Evolutionary conservation across 352 stramenopile genomes (phyloP).

Genomic region (Phytophthora hybrid): DNA sequence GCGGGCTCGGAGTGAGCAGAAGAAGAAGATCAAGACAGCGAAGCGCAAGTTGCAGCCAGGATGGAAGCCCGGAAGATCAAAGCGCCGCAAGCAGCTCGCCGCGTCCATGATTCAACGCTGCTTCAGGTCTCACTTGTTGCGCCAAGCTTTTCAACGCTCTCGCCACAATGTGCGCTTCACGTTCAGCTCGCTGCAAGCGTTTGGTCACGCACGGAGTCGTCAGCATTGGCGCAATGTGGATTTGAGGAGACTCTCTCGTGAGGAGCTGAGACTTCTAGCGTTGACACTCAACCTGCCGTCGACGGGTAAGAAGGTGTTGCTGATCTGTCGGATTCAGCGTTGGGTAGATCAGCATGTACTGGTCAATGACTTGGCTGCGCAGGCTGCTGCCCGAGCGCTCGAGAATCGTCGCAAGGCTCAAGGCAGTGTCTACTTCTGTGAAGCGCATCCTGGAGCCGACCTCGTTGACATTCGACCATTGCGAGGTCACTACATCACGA

Average conservation of each 20-base stretch:
- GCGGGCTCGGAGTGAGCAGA: slow-evolving; percentile 29
- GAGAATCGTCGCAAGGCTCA: slow-evolving; percentile 70
- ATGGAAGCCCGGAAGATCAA: slow-evolving; percentile 50
- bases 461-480: slow-evolving; percentile 71
- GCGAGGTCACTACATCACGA: slow-evolving; percentile 70
- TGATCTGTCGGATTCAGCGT: slow-evolving; percentile 77
- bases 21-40: slow-evolving; percentile 46
- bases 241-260: slow-evolving; percentile 61
- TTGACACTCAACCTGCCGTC: slow-evolving; percentile 75
- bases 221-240: slow-evolving; percentile 66
- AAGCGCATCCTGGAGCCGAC: slow-evolving; percentile 45
- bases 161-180: slow-evolving; percentile 53
- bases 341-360: slow-evolving; percentile 79
- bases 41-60: slow-evolving; percentile 65
- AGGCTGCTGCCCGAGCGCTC: slow-evolving; percentile 61
- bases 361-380: slow-evolving; percentile 61
- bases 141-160: slow-evolving; percentile 60
- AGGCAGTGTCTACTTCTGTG: slow-evolving; percentile 75
- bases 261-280: slow-evolving; percentile 70
- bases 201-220: slow-evolving; percentile 60
- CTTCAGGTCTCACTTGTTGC: slow-evolving; percentile 70
- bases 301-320: slow-evolving; percentile 79
- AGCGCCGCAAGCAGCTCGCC: slow-evolving; percentile 55
- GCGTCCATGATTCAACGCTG: slow-evolving; percentile 76
- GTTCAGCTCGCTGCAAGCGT: slow-evolving; percentile 61